Conservation (phyloP, 2,329 filamentous ascomycete species). For the Fusarium virguliforme region DNA sequence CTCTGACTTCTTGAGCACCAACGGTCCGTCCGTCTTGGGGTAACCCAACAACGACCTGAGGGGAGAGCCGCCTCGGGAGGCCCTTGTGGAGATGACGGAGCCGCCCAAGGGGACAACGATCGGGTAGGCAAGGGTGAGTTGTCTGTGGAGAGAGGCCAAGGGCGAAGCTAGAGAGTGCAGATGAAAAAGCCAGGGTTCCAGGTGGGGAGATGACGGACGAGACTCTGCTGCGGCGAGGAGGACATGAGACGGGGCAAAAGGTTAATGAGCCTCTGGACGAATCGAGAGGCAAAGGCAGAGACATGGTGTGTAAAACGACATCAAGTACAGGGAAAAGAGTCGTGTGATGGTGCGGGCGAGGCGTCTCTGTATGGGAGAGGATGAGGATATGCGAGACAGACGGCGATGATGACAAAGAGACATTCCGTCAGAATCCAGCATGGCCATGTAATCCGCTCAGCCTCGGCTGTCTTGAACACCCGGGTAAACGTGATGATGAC, state of each 20-base stretch:
- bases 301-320: slow-evolving; percentile 53
- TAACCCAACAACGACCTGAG: slow-evolving; percentile 19
- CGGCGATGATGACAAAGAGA: slow-evolving; percentile 4
- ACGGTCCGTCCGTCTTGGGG: slow-evolving; percentile 26
- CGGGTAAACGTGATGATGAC: slow-evolving; percentile 13
- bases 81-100: slow-evolving; percentile 41
- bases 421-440: slow-evolving; percentile 1
- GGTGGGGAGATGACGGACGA: slow-evolving; percentile 39
- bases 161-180: slow-evolving; percentile 38
- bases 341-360: slow-evolving; percentile 35
- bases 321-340: slow-evolving; percentile 37
- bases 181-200: slow-evolving; percentile 41
- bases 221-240: slow-evolving; percentile 19
- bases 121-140: slow-evolving; percentile 37
- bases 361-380: slow-evolving; percentile 18
- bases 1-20: slow-evolving; percentile 22
- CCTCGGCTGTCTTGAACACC: slow-evolving; percentile 9
- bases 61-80: slow-evolving; percentile 6
- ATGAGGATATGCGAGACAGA: slow-evolving; percentile 14
- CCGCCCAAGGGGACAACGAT: slow-evolving; percentile 35
- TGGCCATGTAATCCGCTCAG: slow-evolving; percentile 1
- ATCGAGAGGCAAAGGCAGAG: slow-evolving; percentile 43
- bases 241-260: slow-evolving; percentile 18
- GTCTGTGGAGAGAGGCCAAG: slow-evolving; percentile 41
- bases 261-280: slow-evolving; percentile 37